These are phyloP conservation scores for Alternaria gansuensis DNA, from an alignment of 2,329 filamentous ascomycete species.

Conservation along the genomic window DNA sequence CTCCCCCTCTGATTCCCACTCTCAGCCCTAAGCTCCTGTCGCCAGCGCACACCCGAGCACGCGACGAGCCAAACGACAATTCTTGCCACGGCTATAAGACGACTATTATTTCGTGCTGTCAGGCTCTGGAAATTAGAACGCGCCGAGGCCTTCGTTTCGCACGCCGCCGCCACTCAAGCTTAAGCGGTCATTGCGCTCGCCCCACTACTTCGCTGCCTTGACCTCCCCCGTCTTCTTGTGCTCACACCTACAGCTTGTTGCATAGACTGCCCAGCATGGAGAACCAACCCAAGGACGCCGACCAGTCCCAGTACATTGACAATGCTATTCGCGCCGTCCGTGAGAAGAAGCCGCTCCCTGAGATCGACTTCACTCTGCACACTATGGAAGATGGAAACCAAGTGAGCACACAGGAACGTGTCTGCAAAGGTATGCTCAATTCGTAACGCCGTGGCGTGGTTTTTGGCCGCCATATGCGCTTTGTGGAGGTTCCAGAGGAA, in stretches of 20 bases:
- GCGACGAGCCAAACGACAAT: conserved; percentile 39
- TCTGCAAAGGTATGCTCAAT: conserved; percentile 85
- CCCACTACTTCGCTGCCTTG: conserved; percentile 45
- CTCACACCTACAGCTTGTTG: conserved; percentile 32
- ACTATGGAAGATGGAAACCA: conserved; percentile 97
- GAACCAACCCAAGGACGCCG: conserved; percentile 44
- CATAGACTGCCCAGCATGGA: conserved; percentile 48
- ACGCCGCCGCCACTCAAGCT: conserved; percentile 46
- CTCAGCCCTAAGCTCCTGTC: conserved; percentile 35
- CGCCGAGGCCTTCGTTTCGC: conserved; percentile 45
- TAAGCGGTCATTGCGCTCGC: conserved; percentile 41
- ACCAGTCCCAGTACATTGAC: conserved; percentile 68
- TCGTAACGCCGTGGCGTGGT: conserved; percentile 1
- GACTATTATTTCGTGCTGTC: conserved; percentile 28
- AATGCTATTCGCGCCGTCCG: conserved; percentile 91
- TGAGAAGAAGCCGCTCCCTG: conserved; percentile 93
- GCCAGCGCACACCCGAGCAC: conserved; percentile 40
- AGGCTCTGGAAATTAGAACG: conserved; percentile 26
- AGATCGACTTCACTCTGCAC: conserved; percentile 98
- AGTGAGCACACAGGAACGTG: conserved; percentile 93
- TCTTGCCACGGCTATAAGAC: conserved; percentile 13
- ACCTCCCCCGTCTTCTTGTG: conserved; percentile 36
- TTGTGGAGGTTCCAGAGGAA: conserved; percentile 20
- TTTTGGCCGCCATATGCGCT: conserved; percentile 8
- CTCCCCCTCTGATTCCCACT: conserved; percentile 26